A percentile compares a stretch with the other conserved stretches of the same genome.
Evolutionary conservation across 805 yeast species (phyloP).

Genomic region (Phaffomyces antillensis): DNA sequence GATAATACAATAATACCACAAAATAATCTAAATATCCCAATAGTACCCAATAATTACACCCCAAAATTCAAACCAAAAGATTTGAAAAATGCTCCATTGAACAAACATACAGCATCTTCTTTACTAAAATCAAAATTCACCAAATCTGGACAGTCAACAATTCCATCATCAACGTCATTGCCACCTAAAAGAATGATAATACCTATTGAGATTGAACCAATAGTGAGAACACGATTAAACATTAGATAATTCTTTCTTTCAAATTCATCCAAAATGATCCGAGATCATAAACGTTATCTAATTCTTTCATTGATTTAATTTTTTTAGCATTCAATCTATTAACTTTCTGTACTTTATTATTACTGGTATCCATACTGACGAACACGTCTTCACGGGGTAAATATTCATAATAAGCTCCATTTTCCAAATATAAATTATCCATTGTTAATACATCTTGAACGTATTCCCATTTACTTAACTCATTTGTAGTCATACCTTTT

Average conservation of each 20-base stretch:
- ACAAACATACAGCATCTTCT: conserved; percentile 10
- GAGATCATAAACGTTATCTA: conserved; percentile 18
- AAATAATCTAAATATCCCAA: not conserved
- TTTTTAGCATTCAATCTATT: not conserved
- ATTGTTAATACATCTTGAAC: conserved; percentile 44
- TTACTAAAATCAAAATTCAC: conserved; percentile 9
- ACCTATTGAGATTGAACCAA: conserved; percentile 5
- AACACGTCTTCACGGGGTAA: conserved; percentile 16
- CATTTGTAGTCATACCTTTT: conserved; percentile 72
- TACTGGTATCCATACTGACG: conserved; percentile 16
- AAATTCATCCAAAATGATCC: conserved; percentile 16
- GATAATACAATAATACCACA: not conserved
- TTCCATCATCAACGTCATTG: not conserved
- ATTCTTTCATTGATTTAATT: conserved; percentile 9
- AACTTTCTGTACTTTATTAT: conserved; percentile 10
- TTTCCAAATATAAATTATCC: conserved; percentile 27
- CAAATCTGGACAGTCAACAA: not conserved
- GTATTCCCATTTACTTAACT: conserved; percentile 63
- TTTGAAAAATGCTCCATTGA: not conserved
- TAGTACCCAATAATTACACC: not conserved
- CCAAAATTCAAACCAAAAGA: not conserved
- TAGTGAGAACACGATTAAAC: conserved; percentile 15
- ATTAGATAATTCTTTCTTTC: conserved; percentile 8
- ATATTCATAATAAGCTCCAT: conserved; percentile 14
- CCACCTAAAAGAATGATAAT: conserved; percentile 4